These are phyloP conservation scores for Xylaria bambusicola DNA, from an alignment of 495 filamentous ascomycete species.

Conservation along the genomic window DNA sequence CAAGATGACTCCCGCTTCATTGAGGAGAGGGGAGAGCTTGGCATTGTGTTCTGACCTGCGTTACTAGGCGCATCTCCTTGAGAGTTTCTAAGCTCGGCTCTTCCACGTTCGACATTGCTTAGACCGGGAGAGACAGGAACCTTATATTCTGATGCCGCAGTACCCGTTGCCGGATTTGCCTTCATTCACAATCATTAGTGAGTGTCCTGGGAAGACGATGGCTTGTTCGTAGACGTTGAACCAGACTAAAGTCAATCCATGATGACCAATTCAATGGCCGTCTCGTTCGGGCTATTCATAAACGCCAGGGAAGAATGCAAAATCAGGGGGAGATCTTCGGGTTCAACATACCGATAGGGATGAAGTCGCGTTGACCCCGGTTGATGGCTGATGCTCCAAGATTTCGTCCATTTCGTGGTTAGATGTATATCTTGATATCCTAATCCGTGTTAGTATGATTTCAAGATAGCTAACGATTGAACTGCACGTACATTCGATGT, in stretches of 20 bases:
- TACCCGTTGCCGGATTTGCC: conserved; percentile 24
- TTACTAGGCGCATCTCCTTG: conserved; percentile 18
- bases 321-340: neutral
- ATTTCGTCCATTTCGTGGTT: conserved; percentile 22
- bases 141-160: conserved; percentile 24
- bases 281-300: too few species aligned
- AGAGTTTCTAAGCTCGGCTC: conserved; percentile 28
- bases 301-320: neutral
- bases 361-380: conserved; percentile 2
- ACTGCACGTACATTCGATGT: conserved; percentile 68
- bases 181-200: too few species aligned
- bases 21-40: conserved; percentile 1
- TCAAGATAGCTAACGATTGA: neutral
- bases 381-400: conserved; percentile 21
- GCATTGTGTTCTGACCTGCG: conserved; percentile 1
- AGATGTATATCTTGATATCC: conserved; percentile 53
- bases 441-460: conserved; percentile 24
- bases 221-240: too few species aligned
- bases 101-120: conserved; percentile 18
- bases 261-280: neutral
- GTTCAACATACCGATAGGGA: conserved; percentile 1
- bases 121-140: conserved; percentile 23
- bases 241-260: neutral
- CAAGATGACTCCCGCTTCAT: conserved; percentile 25
- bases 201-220: too few species aligned